phyloP scores from a whole-genome alignment of 2,329 filamentous ascomycete genomes.

The Botrytis galanthina region DNA sequence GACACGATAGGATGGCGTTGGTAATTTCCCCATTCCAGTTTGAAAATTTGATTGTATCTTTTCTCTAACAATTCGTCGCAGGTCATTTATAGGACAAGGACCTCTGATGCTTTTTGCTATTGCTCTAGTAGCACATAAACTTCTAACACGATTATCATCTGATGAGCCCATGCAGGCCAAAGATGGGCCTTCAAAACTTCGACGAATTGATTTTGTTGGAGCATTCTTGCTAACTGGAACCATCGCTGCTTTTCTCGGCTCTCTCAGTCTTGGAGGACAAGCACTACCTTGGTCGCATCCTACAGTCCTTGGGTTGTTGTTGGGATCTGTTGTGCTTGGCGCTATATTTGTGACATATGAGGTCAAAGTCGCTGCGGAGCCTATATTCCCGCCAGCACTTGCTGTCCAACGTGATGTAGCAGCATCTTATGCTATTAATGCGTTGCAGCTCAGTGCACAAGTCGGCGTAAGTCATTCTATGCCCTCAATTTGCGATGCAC shows the following conservation, averaged over 20 bases:
- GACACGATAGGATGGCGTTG: slow-evolving; percentile 75
- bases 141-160: slow-evolving; percentile 38
- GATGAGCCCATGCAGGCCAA: slow-evolving; percentile 57
- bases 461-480: slow-evolving; percentile 46
- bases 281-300: slow-evolving; percentile 42
- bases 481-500: slow-evolving; percentile 5
- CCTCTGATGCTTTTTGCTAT: slow-evolving; percentile 68
- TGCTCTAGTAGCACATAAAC: slow-evolving; percentile 57
- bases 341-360: slow-evolving; percentile 38
- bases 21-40: slow-evolving; percentile 42
- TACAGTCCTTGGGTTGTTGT: slow-evolving; percentile 39
- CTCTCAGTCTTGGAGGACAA: slow-evolving; percentile 50
- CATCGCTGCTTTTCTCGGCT: slow-evolving; percentile 41
- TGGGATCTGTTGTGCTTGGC: slow-evolving; percentile 34
- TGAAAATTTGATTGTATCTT: not conserved
- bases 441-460: slow-evolving; percentile 57
- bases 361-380: slow-evolving; percentile 48
- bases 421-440: slow-evolving; percentile 51
- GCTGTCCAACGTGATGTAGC: slow-evolving; percentile 52
- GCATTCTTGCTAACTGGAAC: slow-evolving; percentile 48
- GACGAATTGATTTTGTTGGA: slow-evolving; percentile 70
- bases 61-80: slow-evolving; percentile 31
- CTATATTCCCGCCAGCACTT: slow-evolving; percentile 57
- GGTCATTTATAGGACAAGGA: slow-evolving; percentile 69
- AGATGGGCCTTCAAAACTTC: slow-evolving; percentile 64